Base-by-base conservation (phyloP, 2,329 filamentous ascomycete species). In the Parasarocladium wereldwijsianum region DNA sequence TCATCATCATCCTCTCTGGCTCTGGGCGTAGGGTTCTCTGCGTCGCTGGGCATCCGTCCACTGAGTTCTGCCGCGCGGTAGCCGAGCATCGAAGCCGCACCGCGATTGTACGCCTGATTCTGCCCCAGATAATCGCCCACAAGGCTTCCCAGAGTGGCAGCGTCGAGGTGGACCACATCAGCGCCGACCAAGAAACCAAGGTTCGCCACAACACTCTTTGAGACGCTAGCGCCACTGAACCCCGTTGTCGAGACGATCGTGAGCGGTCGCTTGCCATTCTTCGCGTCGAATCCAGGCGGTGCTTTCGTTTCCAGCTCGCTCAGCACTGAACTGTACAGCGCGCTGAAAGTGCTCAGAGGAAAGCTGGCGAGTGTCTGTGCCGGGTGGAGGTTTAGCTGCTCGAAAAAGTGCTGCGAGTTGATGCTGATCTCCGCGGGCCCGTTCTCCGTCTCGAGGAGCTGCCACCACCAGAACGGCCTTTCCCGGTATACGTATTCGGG, bases 91-190 rank as follows among this genome's bases (percentile, higher is more conserved):
- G 69, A 64, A 8, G 69, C 49, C 13, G 57, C 47, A 1, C 67
- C 64, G 9, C 60, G 46, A 3, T 54, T 52, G 27, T 57, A 61
- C 4, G 55, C 54, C 50, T 54, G 60, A 35, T 67, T 62, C 42
- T 80, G 72, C 4, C 76, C 77, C 8, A 86, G 52, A 41, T 85
- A 83, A 24, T 70, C 63, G 3, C 76, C 77, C 1, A 76, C 63
- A 16, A 90, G 57, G 29, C 76, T 64, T 3, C 77, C 77, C 31
- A 92, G 54, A 43, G 79, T 76, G 37, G 75, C 67, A 1, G 81
- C 71, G 43, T 76, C 69, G 8, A 92, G 46, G 13, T 69, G 64
- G 18, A 90, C 54, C 3, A 87, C 44, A 39, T 87, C 73, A 3
- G 80, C 76, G 6, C 55, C 57, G 5, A 79, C 55, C 19, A 71